Evolutionary conservation across 306 rosid species (phyloP).

Genomic region (Sindora glabra): DNA sequence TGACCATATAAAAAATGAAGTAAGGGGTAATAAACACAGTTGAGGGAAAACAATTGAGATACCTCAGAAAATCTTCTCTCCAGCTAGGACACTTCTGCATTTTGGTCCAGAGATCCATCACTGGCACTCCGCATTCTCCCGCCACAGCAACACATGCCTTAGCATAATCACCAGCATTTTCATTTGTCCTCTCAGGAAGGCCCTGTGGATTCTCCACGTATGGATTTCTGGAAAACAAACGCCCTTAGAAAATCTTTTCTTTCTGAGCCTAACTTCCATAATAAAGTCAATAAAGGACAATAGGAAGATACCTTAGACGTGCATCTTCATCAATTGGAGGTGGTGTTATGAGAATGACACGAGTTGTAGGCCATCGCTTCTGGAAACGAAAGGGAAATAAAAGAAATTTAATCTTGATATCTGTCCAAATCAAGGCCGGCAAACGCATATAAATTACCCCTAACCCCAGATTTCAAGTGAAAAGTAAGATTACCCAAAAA

Average conservation of each 20-base stretch:
- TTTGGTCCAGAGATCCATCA: constrained; percentile 72
- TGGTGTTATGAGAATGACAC: constrained; percentile 62
- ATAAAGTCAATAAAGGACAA: neutral
- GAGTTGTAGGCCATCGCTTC: constrained; percentile 69
- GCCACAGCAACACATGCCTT: constrained; percentile 58
- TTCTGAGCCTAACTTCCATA: neutral
- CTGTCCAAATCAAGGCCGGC: neutral
- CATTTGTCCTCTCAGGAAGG: constrained; percentile 82
- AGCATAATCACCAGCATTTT: constrained; percentile 73
- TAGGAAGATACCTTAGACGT: constrained; percentile 42
- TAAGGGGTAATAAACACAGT: neutral
- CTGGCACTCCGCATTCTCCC: constrained; percentile 44
- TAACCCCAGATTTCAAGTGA: too few species aligned
- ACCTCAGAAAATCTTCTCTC: constrained; percentile 55
- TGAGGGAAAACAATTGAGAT: neutral
- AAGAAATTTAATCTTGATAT: neutral
- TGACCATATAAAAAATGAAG: neutral
- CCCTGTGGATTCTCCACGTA: constrained; percentile 45
- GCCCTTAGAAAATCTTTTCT: neutral
- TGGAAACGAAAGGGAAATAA: constrained; percentile 19
- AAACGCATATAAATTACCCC: neutral
- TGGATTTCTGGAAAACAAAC: constrained; percentile 36
- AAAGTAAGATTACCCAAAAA: too few species aligned
- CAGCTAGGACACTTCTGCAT: constrained; percentile 64
- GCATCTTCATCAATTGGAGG: constrained; percentile 85